Base-by-base conservation (phyloP, 2,329 filamentous ascomycete genomes). In the Sporothrix brunneoviolacea region DNA sequence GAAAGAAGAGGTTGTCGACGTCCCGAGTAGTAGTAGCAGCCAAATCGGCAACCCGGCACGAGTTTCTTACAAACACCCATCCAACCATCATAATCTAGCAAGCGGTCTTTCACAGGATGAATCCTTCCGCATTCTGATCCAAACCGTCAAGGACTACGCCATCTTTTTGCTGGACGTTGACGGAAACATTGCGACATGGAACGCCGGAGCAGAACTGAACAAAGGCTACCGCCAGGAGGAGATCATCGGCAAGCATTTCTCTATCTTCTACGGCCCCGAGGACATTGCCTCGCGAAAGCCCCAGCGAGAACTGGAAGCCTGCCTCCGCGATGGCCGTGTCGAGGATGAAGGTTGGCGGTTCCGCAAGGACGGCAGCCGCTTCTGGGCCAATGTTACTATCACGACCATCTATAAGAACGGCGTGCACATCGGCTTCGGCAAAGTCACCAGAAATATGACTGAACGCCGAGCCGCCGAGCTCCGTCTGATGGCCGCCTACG, bases 331-430 rank as follows among this genome's bases (percentile, higher is more conserved):
- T 27, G 76, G 78, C 16, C 70, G 74, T 27, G 70, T 78, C 15
- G 75, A 82, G 59, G 77, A 82, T 54, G 76, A 82, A 60, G 76
- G 77, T 8, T 82, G 78, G 78, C 72, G 79, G 8, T 76, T 77
- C 57, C 71, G 73, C 22, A 76, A 78, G 55, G 76, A 82, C 54
- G 77, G 78, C n/a, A 70, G 67, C 7, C 70, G 69, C 8, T 82
- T 82, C 58, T 82, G 77, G 75, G 79, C 78, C 30, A 80, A 80
- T 55, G 77, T 81, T 24, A 69, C 78, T 58, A 78, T 82, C 61
- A 78, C 77, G 0, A 70, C 77, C 1, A 66, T 82, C 30, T 77
- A 76, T 59, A 73, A 72, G 40, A 67, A 71, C 48, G 72, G 70
- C 21, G 65, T 70, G 7, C 75, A 79, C 48, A 66, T 80, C 9